Evolutionary conservation across 345 rosid species (phyloP), one percentile per base, ranked within the genome.

Genomic region (Salix koriyanagi): DNA sequence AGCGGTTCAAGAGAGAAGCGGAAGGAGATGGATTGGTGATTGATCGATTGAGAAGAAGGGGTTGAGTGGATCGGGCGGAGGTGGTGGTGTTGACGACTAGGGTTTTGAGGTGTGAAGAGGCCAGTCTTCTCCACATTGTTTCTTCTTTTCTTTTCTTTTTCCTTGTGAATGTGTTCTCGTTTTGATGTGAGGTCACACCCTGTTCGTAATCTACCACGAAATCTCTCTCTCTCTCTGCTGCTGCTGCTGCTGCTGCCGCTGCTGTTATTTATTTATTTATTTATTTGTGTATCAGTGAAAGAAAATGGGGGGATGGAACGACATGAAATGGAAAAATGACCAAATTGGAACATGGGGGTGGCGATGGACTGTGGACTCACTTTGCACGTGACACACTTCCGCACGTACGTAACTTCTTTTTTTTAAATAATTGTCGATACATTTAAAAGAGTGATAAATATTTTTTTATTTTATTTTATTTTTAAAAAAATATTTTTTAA

Each of bases 61-160:
- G 77, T 52, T 23, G 64, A 73, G 80, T 71, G 80, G 74, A 41
- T 66, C 44, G 81, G 85, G 75, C 14, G 5, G 50, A 18, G 46
- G 61, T 10, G 68, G 77, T 69, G 78, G 76, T 62, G 81, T 65
- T 32, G n/a, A 79, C 65, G 72, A 90, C 91, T 75, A 91, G 92
- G 91, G 92, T 82, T 89, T 85, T 92, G 83, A 94, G 88, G 39
- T 87, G 88, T 52, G 94, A 90, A 80, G 83, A 76, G 62, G 81
- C 79, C 81, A 86, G 72, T 84, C 92, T 86, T 86, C 93, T 90
- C 98, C 97, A 94, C 98, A 94, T 94, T 81, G 64, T 86, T 72
- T 42, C 61, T 72, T 64, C 25, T 67, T 54, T 65, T 58, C 70
- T 34, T 34, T 34, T 34, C 37, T 39, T 39, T 70, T 67, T 65